These are phyloP conservation scores for Penicillium bovifimosum DNA, from an alignment of 495 filamentous ascomycete genomes.

Conservation along the genomic window DNA sequence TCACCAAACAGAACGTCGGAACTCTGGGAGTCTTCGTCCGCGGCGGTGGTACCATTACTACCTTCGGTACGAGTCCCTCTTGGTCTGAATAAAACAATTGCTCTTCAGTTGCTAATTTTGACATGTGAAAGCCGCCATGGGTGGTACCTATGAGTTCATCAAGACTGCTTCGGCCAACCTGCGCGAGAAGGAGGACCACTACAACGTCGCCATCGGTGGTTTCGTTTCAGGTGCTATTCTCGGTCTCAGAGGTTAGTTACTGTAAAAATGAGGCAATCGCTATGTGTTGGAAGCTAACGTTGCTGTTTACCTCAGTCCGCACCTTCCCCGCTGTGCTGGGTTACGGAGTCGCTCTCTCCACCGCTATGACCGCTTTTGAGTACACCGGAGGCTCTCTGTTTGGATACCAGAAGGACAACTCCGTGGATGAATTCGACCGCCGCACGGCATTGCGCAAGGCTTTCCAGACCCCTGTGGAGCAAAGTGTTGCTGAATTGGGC, in stretches of 20 bases:
- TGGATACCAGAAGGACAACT: constrained; percentile 50
- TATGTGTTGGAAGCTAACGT: neutral
- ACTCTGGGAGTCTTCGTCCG: constrained; percentile 70
- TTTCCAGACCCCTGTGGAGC: constrained; percentile 68
- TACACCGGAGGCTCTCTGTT: constrained; percentile 67
- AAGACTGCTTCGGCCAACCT: constrained; percentile 69
- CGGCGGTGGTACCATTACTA: constrained; percentile 57
- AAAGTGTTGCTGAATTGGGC: constrained; percentile 77
- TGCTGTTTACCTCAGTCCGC: constrained; percentile 48
- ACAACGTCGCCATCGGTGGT: constrained; percentile 65
- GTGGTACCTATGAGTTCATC: constrained; percentile 73
- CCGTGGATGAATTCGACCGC: constrained; percentile 73
- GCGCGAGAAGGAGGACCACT: constrained; percentile 66
- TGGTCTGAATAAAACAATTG: neutral
- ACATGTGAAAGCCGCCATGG: constrained; percentile 61
- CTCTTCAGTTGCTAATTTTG: constrained; percentile 8
- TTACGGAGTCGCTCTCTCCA: constrained; percentile 60
- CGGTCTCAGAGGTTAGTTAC: constrained; percentile 55
- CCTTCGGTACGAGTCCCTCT: constrained; percentile 51
- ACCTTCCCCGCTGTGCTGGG: constrained; percentile 77
- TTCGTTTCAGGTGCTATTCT: constrained; percentile 66
- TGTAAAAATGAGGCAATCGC: neutral
- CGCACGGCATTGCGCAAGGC: constrained; percentile 72
- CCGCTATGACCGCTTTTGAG: constrained; percentile 62
- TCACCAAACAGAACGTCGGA: constrained; percentile 72